Percentiles rank a stretch among this genome's conserved stretches.
phyloP scores from a whole-genome alignment of 2,329 filamentous ascomycete genomes.

The Diaporthe citri region DNA sequence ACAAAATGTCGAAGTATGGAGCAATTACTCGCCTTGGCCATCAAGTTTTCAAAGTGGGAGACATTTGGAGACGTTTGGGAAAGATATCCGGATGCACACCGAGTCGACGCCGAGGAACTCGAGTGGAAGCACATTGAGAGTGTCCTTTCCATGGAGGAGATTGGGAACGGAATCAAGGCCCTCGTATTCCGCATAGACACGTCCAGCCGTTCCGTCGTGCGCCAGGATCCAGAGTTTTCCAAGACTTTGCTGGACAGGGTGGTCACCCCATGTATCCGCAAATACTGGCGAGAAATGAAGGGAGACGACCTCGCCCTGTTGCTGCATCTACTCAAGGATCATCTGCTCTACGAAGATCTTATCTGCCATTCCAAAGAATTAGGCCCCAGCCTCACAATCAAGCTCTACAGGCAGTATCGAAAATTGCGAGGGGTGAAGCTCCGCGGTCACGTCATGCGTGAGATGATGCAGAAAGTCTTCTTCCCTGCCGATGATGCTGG shows the following conservation, averaged over 20 bases:
- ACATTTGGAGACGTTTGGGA: slow-evolving; percentile 36
- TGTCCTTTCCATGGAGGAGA: slow-evolving; percentile 3
- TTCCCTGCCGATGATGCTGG: slow-evolving; percentile 51
- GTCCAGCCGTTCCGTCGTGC: not conserved
- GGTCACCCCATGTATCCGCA: slow-evolving; percentile 31
- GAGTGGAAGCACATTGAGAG: slow-evolving; percentile 32
- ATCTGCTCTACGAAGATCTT: slow-evolving; percentile 58
- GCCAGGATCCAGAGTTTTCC: slow-evolving; percentile 17
- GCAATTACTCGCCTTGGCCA: slow-evolving; percentile 28
- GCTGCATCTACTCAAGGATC: slow-evolving; percentile 55
- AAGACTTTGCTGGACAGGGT: slow-evolving; percentile 34
- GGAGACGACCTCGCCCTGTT: slow-evolving; percentile 51
- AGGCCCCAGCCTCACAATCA: slow-evolving; percentile 50
- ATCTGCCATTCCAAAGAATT: slow-evolving; percentile 44
- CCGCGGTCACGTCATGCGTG: slow-evolving; percentile 54
- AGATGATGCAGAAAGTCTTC: slow-evolving; percentile 58
- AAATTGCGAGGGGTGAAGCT: slow-evolving; percentile 54
- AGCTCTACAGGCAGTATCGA: slow-evolving; percentile 62
- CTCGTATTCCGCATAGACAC: slow-evolving; percentile 26
- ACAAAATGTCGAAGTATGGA: slow-evolving; percentile 28
- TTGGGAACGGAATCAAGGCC: slow-evolving; percentile 20
- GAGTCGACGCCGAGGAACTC: slow-evolving; percentile 17
- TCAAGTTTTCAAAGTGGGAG: slow-evolving; percentile 22
- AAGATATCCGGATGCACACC: slow-evolving; percentile 31
- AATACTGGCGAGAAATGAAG: slow-evolving; percentile 34